These are phyloP conservation scores for Trypanosoma platydactyli DNA, from an alignment of 208 protist species.

Conservation along the genomic window DNA sequence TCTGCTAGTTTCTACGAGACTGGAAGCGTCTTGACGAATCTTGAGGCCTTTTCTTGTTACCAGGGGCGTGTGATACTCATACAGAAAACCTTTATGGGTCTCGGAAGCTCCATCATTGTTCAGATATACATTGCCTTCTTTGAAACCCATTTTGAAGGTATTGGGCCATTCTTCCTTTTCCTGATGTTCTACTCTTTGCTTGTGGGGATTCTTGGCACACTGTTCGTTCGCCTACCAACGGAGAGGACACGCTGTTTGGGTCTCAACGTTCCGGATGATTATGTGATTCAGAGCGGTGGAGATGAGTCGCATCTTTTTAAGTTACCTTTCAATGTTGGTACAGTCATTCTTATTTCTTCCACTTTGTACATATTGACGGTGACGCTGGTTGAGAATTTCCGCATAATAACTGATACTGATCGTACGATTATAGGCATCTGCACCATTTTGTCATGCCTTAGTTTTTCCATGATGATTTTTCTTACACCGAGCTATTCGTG, in stretches of 20 bases:
- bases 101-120: conserved; percentile 73
- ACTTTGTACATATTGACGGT: conserved; percentile 51
- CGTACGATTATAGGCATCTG: conserved; percentile 43
- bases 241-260: conserved; percentile 54
- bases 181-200: conserved; percentile 52
- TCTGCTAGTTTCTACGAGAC: conserved; percentile 87
- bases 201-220: conserved; percentile 51
- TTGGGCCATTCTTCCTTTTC: conserved; percentile 71
- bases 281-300: conserved; percentile 42
- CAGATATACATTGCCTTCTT: conserved; percentile 81
- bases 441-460: conserved; percentile 48
- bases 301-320: conserved; percentile 58
- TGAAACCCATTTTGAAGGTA: conserved; percentile 33
- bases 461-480: conserved; percentile 68
- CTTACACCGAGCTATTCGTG: conserved; percentile 62
- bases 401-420: conserved; percentile 18
- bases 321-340: conserved; percentile 67
- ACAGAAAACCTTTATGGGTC: conserved; percentile 88
- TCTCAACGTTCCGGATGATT: conserved; percentile 57
- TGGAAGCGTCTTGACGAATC: conserved; percentile 71
- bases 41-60: conserved; percentile 74
- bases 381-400: conserved; percentile 58
- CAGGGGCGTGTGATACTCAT: conserved; percentile 77
- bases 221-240: conserved; percentile 55
- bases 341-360: conserved; percentile 41